These are phyloP conservation scores for Candida mattraensis DNA, from an alignment of 805 yeast genomes.

Conservation along the genomic window DNA sequence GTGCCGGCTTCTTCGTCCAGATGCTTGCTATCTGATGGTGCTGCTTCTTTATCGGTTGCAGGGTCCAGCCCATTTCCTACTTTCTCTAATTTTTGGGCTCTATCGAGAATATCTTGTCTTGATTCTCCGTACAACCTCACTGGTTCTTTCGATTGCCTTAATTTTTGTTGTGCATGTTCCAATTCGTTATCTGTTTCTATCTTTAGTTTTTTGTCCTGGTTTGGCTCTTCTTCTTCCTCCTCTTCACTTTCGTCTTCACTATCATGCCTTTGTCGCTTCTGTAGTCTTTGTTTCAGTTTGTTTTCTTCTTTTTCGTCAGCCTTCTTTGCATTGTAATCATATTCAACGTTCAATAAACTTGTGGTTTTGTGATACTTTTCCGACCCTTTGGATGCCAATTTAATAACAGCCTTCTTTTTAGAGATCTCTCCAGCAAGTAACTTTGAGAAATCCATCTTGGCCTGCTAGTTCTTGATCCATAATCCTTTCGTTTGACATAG, in stretches of 20 bases:
- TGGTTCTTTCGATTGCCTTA: slow-evolving; percentile 16
- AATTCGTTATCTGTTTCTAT: background rate
- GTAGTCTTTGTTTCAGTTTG: slow-evolving; percentile 5
- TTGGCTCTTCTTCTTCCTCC: slow-evolving; percentile 4
- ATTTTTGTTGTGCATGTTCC: slow-evolving; percentile 8
- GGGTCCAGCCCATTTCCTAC: background rate
- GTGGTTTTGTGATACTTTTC: slow-evolving; percentile 13
- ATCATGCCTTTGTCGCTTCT: slow-evolving; percentile 5
- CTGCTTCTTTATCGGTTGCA: background rate
- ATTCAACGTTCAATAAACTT: slow-evolving; percentile 12
- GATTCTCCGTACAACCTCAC: slow-evolving; percentile 20
- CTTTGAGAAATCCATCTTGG: slow-evolving; percentile 49
- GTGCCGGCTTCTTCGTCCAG: background rate
- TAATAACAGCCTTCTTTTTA: slow-evolving; percentile 38
- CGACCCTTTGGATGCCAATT: slow-evolving; percentile 1
- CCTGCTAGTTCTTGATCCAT: too few species aligned
- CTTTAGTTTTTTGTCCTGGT: slow-evolving; percentile 1
- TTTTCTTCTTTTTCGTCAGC: slow-evolving; percentile 2
- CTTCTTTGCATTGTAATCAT: too few species aligned
- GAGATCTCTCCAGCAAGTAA: slow-evolving; percentile 48
- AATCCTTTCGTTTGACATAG: background rate
- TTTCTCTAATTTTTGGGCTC: slow-evolving; percentile 1
- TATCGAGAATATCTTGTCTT: slow-evolving; percentile 11
- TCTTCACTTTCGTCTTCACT: slow-evolving; percentile 1
- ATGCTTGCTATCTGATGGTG: background rate